phyloP scores from a whole-genome alignment of 129 eudicot genomes.

The Pulicaria dysenterica region DNA sequence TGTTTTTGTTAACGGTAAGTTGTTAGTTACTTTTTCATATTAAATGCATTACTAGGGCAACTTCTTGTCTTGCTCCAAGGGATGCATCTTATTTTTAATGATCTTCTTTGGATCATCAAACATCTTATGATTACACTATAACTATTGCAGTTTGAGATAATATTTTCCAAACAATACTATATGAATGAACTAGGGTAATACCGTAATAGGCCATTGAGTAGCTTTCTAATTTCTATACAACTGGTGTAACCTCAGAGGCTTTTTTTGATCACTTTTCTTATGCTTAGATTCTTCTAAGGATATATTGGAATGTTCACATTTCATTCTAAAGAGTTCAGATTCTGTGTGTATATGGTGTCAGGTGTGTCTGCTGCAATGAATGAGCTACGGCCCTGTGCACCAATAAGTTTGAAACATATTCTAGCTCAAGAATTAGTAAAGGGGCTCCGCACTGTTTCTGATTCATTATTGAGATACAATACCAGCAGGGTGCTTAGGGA shows the following conservation, averaged over 20 bases:
- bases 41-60: neutral
- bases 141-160: too few relatives aligned
- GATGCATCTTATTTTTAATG: too few relatives aligned
- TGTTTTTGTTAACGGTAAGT: constrained; percentile 84
- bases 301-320: neutral
- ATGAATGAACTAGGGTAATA: too few relatives aligned
- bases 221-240: too few relatives aligned
- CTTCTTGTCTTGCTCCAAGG: neutral
- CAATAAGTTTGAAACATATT: constrained; percentile 77
- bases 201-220: too few relatives aligned
- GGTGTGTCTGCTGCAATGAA: constrained; percentile 98
- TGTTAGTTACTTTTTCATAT: neutral
- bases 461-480: constrained; percentile 75
- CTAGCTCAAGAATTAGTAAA: constrained; percentile 90
- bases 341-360: constrained; percentile 28
- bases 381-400: constrained; percentile 95
- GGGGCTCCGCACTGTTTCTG: constrained; percentile 78
- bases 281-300: constrained; percentile 4
- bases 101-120: too few relatives aligned
- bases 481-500: constrained; percentile 85
- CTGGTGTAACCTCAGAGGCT: too few relatives aligned
- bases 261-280: neutral
- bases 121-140: too few relatives aligned
- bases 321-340: constrained; percentile 16
- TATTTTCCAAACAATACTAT: too few relatives aligned